Evolutionary conservation across 768 basidiomycete genomes (phyloP), one percentile per base, ranked within the genome.

Genomic region (Lyophyllum semitale): DNA sequence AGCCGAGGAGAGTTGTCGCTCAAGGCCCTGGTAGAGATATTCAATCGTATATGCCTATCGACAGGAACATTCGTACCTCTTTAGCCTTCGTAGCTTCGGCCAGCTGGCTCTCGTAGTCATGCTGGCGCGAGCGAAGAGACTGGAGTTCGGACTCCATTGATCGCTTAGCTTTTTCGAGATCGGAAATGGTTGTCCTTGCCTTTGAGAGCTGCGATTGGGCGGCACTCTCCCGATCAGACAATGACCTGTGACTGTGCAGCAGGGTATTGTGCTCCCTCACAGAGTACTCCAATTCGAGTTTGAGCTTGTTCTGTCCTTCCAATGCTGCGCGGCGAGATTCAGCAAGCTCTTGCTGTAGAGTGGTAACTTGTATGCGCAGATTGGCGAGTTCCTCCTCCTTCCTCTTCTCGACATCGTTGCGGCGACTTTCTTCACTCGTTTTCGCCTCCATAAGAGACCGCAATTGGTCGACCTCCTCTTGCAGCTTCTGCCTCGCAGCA

Each of bases 401-500:
- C 71, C 89, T 89, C 70, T 87, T 88, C 68, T 94, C 92, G 0
- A 86, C 93, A 66, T 97, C 91, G 30, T 80, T 82, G 17, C 91
- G 83, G 27, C 88, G 87, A 8, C 84, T 88, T 63, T 94, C 95
- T 68, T 98, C 95, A 23, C 85, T 87, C 0, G 87, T 82, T 69
- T 94, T 97, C 1, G 91, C 89, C 43, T 88, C 86, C 74, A 97
- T 83, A 13, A 91, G 73, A n/a, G 82, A 75, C 7, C 95, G 87
- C 8, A 98, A 77, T 57, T 92, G 89, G 63, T 96, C 95, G 11
- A 97, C 75, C 69, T 97, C 95, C 37, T 78, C 81, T 63, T 92
- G 86, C 2, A 96, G 75, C 63, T 87, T 89, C 25, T 73, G 73
- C 25, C 83, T 84, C 2, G 79, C 72, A 9, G 72, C 66, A 1